Base-by-base conservation (phyloP, 768 basidiomycete species). In the Mycena metata region DNA sequence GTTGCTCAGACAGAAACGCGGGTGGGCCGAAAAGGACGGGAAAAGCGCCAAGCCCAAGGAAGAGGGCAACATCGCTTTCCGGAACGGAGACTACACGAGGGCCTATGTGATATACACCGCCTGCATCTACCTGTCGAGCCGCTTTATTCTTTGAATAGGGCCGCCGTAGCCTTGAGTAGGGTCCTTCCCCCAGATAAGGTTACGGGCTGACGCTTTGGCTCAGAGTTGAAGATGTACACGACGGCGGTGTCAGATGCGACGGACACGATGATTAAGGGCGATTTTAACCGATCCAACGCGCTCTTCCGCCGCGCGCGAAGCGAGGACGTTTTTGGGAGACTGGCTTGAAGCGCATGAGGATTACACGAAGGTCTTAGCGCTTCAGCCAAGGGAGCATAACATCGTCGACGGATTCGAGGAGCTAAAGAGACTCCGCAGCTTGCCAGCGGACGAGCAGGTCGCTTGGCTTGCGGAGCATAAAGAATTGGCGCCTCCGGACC, bases 11-110 rank as follows among this genome's bases (percentile, higher is more conserved):
- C 49, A 61, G 60, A 61, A 61, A 43, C 60, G 50, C 49, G 60
- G 51, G 50, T 61, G 60, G 60, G 60, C 60, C 21, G 50, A 26
- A 41, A 19, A 5, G 19, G 49, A 61, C 50, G 60, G 41, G 39
- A 61, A 42, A 23, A 61, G 60, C 41, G 13, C 17, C 16, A 61
- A 61, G 23, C 60, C 52, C 36, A 61, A 61, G 23, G 47, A 50
- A 19, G 43, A 63, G n/a, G 69, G 64, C n/a, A 67, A 70, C 49
- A 60, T 21, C 3, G 69, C 60, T 12, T 71, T 71, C 51, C 42
- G 24, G 19, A 51, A 47, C 35, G 70, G 66, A 45, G 66, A 71
- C 45, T 67, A 46, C 66, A 71, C 64, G 62, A 54, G 26, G 21
- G 69, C 69, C 16, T 67, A 52, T 42, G 26, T 56, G 10, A 36